Percentiles rank a stretch among this genome's conserved stretches.
phyloP scores from a whole-genome alignment of 78 protist genomes.

The slime mould (Dictyostelium discoideum) region DNA sequence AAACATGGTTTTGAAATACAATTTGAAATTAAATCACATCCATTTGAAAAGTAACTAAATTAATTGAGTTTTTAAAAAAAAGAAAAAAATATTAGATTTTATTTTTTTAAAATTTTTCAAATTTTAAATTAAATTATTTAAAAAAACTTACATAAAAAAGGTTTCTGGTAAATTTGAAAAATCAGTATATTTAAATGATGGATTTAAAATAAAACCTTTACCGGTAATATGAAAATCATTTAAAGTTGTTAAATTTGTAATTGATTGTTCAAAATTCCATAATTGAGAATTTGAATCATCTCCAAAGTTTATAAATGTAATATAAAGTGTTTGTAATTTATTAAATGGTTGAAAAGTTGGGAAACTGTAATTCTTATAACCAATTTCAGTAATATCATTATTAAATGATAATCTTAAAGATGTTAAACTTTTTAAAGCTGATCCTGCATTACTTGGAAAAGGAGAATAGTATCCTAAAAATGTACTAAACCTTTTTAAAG shows the following conservation, averaged over 20 bases:
- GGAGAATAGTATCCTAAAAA: not conserved
- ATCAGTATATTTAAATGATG: not conserved
- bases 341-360: not conserved
- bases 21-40: not conserved
- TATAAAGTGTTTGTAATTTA: not conserved
- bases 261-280: not conserved
- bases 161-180: not conserved
- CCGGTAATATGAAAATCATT: not conserved
- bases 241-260: not conserved
- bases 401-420: not conserved
- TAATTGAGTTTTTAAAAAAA: too few relatives aligned
- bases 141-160: not conserved
- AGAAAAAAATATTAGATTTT: too few relatives aligned
- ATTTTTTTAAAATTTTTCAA: too few relatives aligned
- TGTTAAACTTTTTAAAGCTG: not conserved
- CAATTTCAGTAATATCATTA: not conserved
- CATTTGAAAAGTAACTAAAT: not conserved
- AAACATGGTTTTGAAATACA: not conserved
- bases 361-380: not conserved
- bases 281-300: not conserved
- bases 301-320: not conserved
- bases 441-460: not conserved
- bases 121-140: too few relatives aligned
- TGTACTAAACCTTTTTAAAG: not conserved
- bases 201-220: not conserved